Base-by-base conservation (phyloP, 2,329 filamentous ascomycete species). In the Claviceps arundinis region DNA sequence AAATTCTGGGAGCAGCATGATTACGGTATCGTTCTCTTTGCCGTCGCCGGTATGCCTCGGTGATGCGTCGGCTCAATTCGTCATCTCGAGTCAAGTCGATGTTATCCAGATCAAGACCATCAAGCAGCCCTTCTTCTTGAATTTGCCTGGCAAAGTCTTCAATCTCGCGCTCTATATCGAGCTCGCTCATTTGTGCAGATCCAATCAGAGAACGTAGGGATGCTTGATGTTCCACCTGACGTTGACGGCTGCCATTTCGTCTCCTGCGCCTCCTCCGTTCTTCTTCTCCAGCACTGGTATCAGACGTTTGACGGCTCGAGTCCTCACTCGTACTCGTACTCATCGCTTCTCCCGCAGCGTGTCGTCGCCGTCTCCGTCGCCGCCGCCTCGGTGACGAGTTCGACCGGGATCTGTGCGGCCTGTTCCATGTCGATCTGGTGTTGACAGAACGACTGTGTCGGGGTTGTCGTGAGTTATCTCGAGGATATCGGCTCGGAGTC, bases 131-230 rank as follows among this genome's bases (percentile, higher is more conserved):
- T 62, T 95, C 89, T 57, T 91, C 85, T 58, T 90, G 78, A 54
- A 95, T 95, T 63, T 95, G 89, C 44, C 88, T 80, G 58, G 94
- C 79, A 60, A 96, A 94, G 55, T 93, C 89, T 58, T 93, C 80
- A 54, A 96, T 94, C 64, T 95, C 89, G 55, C 86, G 81, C 64
- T 95, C 86, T 60, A 95, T 84, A 58, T 91, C 85, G 19, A 81
- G 77, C 46, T 84, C 81, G 59, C 87, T 87, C 53, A 87, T 75
- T 56, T 90, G 85, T 0, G 85, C 87, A 4, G 84, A 79, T 61
- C 87, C 90, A 54, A 97, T 82, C 54, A 97, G 70, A 9, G 87
- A 95, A 50, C 90, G 76, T 57, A 97, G 71, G 54, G 89, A 95
- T 0, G 89, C 85, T 70, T 97, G 91, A 62, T 96, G 91, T 62